phyloP scores from a whole-genome alignment of 306 rosid species.

The Sicyos edulis region DNA sequence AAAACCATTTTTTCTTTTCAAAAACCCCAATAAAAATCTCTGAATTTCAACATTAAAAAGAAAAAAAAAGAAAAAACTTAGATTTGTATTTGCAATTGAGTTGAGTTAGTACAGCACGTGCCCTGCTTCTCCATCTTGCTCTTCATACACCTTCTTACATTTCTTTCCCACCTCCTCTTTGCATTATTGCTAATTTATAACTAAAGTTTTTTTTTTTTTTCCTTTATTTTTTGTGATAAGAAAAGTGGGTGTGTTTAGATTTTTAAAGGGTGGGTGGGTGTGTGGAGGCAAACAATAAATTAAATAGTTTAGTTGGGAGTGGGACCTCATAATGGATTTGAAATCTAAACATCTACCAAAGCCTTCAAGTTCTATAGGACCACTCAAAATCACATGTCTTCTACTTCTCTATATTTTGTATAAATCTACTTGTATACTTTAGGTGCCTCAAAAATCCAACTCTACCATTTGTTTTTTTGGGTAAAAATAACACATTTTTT shows the following conservation, averaged over 20 bases:
- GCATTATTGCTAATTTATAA: neutral
- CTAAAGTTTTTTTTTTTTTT: too few species aligned
- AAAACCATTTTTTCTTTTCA: neutral
- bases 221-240: neutral
- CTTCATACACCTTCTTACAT: slow-evolving; percentile 48
- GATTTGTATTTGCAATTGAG: neutral
- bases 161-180: neutral
- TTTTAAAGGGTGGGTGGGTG: neutral
- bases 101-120: slow-evolving; percentile 95
- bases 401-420: neutral
- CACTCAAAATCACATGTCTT: neutral
- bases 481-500: too few species aligned
- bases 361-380: neutral
- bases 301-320: slow-evolving; percentile 14
- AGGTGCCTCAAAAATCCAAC: neutral
- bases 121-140: slow-evolving; percentile 99
- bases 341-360: slow-evolving; percentile 3
- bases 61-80: neutral
- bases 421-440: neutral
- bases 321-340: slow-evolving; percentile 10
- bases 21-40: neutral
- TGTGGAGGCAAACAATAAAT: slow-evolving; percentile 10
- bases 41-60: too few species aligned
- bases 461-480: neutral
- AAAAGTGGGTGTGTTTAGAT: neutral